A percentile compares a stretch with the other conserved stretches of the same genome.
Conservation (phyloP, 2,329 filamentous ascomycete genomes). For the Orbilia ellipsospora region DNA sequence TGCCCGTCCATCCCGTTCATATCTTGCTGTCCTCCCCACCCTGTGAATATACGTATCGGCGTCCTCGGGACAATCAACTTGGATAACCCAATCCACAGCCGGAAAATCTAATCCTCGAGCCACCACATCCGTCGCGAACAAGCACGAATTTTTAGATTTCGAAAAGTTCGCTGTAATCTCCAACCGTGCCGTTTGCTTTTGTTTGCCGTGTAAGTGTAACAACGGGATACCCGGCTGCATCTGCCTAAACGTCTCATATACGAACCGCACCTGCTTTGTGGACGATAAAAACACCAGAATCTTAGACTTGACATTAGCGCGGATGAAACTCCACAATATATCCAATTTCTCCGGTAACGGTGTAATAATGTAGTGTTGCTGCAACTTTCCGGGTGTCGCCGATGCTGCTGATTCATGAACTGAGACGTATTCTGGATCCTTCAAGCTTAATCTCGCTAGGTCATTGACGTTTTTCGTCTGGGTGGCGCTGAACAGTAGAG, state of each 20-base stretch:
- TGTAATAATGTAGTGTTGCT: slow-evolving; percentile 91
- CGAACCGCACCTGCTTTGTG: slow-evolving; percentile 94
- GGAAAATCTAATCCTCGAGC: slow-evolving; percentile 95
- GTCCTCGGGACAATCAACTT: slow-evolving; percentile 96
- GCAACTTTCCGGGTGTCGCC: slow-evolving; percentile 83
- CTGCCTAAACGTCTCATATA: slow-evolving; percentile 91
- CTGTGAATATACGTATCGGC: slow-evolving; percentile 98
- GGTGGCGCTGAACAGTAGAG: slow-evolving; percentile 93
- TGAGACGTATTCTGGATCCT: slow-evolving; percentile 92
- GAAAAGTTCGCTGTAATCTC: slow-evolving; percentile 89
- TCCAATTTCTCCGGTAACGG: slow-evolving; percentile 89
- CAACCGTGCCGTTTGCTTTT: slow-evolving; percentile 88
- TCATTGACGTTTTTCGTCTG: slow-evolving; percentile 96
- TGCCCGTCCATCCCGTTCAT: slow-evolving; percentile 85
- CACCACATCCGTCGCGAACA: slow-evolving; percentile 95
- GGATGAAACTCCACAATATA: slow-evolving; percentile 91
- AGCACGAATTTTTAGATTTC: slow-evolving; percentile 80
- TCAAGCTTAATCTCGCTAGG: slow-evolving; percentile 84
- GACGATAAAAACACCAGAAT: slow-evolving; percentile 96
- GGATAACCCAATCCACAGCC: slow-evolving; percentile 98
- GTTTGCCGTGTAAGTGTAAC: slow-evolving; percentile 90
- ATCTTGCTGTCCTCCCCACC: slow-evolving; percentile 92
- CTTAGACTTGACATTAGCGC: slow-evolving; percentile 89
- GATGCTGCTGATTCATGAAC: slow-evolving; percentile 84
- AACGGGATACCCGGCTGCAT: slow-evolving; percentile 94